Evolutionary conservation across 129 eudicot species (phyloP).

Genomic region (Calendula officinalis): DNA sequence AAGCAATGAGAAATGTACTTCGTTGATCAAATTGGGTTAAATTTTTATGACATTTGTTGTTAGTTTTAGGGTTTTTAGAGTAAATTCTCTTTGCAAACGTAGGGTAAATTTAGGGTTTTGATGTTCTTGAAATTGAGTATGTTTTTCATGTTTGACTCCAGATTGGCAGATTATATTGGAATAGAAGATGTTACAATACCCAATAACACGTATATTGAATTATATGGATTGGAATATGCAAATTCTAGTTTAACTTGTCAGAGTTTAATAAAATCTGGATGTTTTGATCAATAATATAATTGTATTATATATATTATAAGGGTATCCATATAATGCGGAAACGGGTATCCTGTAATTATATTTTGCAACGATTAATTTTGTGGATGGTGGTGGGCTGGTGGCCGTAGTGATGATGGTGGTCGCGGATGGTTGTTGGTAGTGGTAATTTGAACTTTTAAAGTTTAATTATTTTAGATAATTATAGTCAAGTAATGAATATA

Average conservation of each 20-base stretch:
- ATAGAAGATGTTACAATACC: neutral
- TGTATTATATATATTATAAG: too few relatives aligned
- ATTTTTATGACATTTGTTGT: constrained; percentile 16
- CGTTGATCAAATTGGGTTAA: constrained; percentile 31
- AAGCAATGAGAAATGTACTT: constrained; percentile 69
- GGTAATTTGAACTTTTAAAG: too few relatives aligned
- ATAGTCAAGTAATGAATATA: too few relatives aligned
- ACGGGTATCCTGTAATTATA: too few relatives aligned
- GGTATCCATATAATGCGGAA: too few relatives aligned
- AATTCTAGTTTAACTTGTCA: neutral
- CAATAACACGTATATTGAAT: neutral
- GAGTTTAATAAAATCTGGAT: too few relatives aligned
- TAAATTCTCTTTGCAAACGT: constrained; percentile 29
- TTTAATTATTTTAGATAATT: too few relatives aligned
- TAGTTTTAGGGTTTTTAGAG: constrained; percentile 12
- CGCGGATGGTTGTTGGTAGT: too few relatives aligned
- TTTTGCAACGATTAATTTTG: too few relatives aligned
- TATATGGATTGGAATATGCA: neutral
- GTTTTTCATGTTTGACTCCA: constrained; percentile 19
- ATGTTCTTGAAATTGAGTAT: neutral
- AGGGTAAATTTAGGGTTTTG: constrained; percentile 4
- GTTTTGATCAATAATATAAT: too few relatives aligned
- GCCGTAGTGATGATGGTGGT: too few relatives aligned
- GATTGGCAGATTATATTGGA: constrained; percentile 21
- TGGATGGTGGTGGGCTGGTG: too few relatives aligned